Evolutionary conservation across 495 filamentous ascomycete species (phyloP), one percentile per base, ranked within the genome.

Genomic region (Penicillium steckii): DNA sequence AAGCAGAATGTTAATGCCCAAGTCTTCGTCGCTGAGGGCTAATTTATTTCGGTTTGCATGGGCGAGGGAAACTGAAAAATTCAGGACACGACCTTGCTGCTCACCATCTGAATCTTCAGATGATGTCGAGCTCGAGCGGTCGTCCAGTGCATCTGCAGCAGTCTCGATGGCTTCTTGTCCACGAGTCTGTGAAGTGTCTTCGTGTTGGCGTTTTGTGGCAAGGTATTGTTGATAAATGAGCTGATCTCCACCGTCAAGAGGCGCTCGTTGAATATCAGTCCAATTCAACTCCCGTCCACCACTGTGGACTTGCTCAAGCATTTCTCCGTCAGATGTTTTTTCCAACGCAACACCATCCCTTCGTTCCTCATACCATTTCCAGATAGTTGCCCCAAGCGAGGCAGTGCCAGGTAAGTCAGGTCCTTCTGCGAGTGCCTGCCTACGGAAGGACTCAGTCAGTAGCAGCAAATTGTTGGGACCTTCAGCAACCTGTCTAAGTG

Each of bases 1-100:
- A n/a, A 97, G 73, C 4, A 99, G 76, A 51, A 99, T 80, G 60
- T 92, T 96, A 53, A 97, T 82, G 5, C 94, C 94, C 0, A 97
- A 72, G 51, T 96, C 94, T 59, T 88, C 87, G 55, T 96, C 90
- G 29, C 78, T 90, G 8, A 92, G 72, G 0, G 85, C 88, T 13
- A 90, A 80, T 66, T 95, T 95, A 52, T 89, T 88, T 49, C 90
- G 80, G 60, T 84, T 86, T 21, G 88, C 83, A 68, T 94, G 85
- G 35, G 85, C 87, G 49, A 96, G 72, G 6, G 88, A 88, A 2
- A 89, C 84, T 1, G 91, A 90, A 13, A 90, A 85, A 55, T 96
- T 97, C 19, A 98, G 75, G 12, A 90, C 89, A 62, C 92, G 89
- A 25, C 94, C 94, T 67, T 98, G 94, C 44, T 92, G 85, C 52